A percentile compares a stretch with the other conserved stretches of the same genome.
Conservation (phyloP, 1,284 basidiomycete species). For the Ustilago vetiveriae region DNA sequence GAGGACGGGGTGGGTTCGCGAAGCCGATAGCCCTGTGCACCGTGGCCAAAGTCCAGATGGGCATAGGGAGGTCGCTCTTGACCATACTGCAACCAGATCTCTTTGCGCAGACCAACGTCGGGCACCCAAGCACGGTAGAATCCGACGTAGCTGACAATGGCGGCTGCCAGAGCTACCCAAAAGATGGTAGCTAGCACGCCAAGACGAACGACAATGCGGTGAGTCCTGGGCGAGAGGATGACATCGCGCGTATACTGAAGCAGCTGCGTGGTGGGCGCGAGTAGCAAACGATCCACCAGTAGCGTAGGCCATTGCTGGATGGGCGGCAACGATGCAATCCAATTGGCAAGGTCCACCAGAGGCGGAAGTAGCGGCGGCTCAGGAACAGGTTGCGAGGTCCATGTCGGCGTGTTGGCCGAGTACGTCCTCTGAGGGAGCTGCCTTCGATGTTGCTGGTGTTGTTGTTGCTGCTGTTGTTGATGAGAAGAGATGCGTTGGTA, state of each 20-base stretch:
- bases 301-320: constrained; percentile 51
- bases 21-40: neutral
- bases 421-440: constrained; percentile 3
- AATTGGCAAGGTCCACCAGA: constrained; percentile 36
- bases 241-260: constrained; percentile 39
- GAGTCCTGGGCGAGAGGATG: constrained; percentile 58
- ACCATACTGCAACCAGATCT: constrained; percentile 63
- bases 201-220: constrained; percentile 60
- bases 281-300: constrained; percentile 31
- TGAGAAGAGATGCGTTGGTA: constrained; percentile 35
- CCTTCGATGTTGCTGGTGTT: constrained; percentile 22
- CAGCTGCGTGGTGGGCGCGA: constrained; percentile 43
- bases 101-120: constrained; percentile 49
- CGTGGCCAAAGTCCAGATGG: constrained; percentile 34
- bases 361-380: constrained; percentile 39
- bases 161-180: constrained; percentile 50
- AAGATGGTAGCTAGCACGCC: constrained; percentile 58
- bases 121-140: constrained; percentile 66
- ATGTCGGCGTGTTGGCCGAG: constrained; percentile 25
- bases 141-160: constrained; percentile 60
- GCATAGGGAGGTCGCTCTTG: constrained; percentile 32
- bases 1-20: constrained; percentile 34
- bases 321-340: constrained; percentile 49
- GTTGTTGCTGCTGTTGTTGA: constrained; percentile 31
- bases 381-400: constrained; percentile 40